A percentile compares a stretch with the other conserved stretches of the same genome.
These are phyloP conservation scores for Coniella vitis DNA, from an alignment of 2,329 filamentous ascomycete species.

Conservation along the genomic window DNA sequence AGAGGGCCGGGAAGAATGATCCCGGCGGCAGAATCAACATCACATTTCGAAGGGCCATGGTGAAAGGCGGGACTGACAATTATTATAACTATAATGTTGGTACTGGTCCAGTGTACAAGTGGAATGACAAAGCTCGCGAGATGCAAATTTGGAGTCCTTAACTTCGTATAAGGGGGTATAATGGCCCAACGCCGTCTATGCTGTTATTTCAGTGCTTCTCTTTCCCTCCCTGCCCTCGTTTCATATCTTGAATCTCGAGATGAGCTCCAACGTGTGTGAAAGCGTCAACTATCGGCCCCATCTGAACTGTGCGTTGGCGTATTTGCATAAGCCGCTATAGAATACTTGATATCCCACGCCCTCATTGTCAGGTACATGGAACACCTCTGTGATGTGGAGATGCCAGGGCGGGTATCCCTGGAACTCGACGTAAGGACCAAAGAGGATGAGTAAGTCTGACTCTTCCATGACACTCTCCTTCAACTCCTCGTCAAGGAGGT, in stretches of 20 bases:
- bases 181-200: conserved; percentile 9
- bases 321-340: conserved; percentile 75
- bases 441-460: conserved; percentile 83
- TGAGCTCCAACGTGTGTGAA: conserved; percentile 3
- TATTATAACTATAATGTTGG: conserved; percentile 83
- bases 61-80: conserved; percentile 69
- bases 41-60: conserved; percentile 66
- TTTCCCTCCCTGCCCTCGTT: not conserved
- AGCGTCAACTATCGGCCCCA: conserved; percentile 53
- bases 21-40: conserved; percentile 66
- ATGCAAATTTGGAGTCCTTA: conserved; percentile 34
- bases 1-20: conserved; percentile 57
- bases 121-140: conserved; percentile 51
- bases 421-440: conserved; percentile 75
- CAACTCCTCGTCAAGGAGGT: conserved; percentile 86
- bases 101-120: conserved; percentile 58
- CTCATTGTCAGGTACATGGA: conserved; percentile 67
- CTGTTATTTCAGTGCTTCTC: not conserved
- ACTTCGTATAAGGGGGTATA: conserved; percentile 17
- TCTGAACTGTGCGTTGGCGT: conserved; percentile 80
- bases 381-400: conserved; percentile 89
- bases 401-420: conserved; percentile 97
- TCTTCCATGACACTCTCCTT: conserved; percentile 74
- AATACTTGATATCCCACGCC: conserved; percentile 94
- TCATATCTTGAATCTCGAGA: conserved; percentile 10